Evolutionary conservation across 2,329 filamentous ascomycete genomes (phyloP).

Genomic region (Fusarium virguliforme): DNA sequence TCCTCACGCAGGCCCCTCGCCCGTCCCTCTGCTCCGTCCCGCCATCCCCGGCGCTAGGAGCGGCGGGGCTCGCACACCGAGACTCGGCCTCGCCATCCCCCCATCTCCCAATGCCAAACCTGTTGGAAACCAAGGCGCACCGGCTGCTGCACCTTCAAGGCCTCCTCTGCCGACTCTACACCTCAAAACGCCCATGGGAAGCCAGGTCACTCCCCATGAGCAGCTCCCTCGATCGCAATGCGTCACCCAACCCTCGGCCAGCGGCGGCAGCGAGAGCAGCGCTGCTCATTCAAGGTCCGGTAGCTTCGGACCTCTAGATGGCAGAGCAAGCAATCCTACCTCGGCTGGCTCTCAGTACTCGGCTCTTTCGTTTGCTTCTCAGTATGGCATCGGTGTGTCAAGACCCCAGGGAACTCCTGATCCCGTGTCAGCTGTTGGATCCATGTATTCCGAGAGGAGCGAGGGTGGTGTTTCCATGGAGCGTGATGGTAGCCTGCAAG

Average conservation of each 20-base stretch:
- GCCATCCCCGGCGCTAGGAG: slow-evolving; percentile 81
- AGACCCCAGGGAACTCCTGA: slow-evolving; percentile 81
- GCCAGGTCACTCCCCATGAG: slow-evolving; percentile 80
- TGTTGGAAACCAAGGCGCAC: slow-evolving; percentile 69
- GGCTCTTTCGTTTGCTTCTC: slow-evolving; percentile 83
- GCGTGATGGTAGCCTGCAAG: slow-evolving; percentile 84
- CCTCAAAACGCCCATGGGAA: slow-evolving; percentile 91
- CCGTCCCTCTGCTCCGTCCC: slow-evolving; percentile 85
- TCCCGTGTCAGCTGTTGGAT: slow-evolving; percentile 89
- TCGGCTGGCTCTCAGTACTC: slow-evolving; percentile 92
- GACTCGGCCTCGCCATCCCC: slow-evolving; percentile 91
- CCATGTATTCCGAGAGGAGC: slow-evolving; percentile 85
- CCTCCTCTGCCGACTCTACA: slow-evolving; percentile 83
- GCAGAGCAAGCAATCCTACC: slow-evolving; percentile 83
- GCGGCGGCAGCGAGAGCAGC: slow-evolving; percentile 85
- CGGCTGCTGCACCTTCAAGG: slow-evolving; percentile 55
- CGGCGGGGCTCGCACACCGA: slow-evolving; percentile 77
- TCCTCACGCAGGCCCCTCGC: slow-evolving; percentile 66
- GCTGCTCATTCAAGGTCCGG: slow-evolving; percentile 85
- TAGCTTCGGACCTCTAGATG: slow-evolving; percentile 85
- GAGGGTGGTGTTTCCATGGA: slow-evolving; percentile 85
- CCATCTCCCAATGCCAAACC: slow-evolving; percentile 87
- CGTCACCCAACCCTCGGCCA: slow-evolving; percentile 75
- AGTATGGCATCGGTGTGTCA: slow-evolving; percentile 77
- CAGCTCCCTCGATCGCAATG: slow-evolving; percentile 68